Evolutionary conservation across 169 alveolate genomes (phyloP).

Genomic region (Theileria orientalis): DNA sequence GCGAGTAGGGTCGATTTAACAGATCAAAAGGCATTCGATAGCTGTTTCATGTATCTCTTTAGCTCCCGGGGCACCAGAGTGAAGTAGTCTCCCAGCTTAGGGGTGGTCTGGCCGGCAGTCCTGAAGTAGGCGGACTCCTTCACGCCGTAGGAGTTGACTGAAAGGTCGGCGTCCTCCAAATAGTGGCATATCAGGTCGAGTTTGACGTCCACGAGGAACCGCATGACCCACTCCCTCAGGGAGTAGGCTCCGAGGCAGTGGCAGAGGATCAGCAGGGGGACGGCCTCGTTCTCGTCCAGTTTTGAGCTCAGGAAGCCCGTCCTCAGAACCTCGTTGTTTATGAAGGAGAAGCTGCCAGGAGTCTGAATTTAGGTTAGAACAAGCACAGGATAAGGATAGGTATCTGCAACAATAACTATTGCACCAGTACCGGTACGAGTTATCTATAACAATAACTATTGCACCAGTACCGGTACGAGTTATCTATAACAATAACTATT

Average conservation of each 20-base stretch:
- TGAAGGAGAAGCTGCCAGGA: slow-evolving; percentile 30
- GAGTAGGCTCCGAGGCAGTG: slow-evolving; percentile 65
- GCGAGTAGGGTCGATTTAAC: neutral
- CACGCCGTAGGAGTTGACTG: slow-evolving; percentile 1
- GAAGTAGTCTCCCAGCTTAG: slow-evolving; percentile 30
- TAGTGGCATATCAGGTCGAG: neutral
- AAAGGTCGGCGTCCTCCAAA: neutral
- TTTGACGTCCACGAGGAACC: slow-evolving; percentile 38
- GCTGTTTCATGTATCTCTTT: slow-evolving; percentile 11
- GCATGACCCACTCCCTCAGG: slow-evolving; percentile 59
- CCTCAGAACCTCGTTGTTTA: slow-evolving; percentile 34
- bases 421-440: neutral
- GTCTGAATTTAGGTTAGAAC: slow-evolving; percentile 6
- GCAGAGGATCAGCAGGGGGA: slow-evolving; percentile 47
- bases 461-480: neutral
- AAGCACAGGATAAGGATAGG: too few species aligned
- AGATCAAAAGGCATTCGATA: neutral
- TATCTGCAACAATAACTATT: neutral
- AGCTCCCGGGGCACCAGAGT: slow-evolving; percentile 48
- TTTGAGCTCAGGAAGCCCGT: slow-evolving; percentile 33
- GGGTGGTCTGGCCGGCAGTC: slow-evolving; percentile 59
- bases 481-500: too few species aligned
- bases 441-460: neutral
- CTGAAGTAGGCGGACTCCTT: slow-evolving; percentile 53
- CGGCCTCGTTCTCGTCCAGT: slow-evolving; percentile 26